A percentile compares a stretch with the other conserved stretches of the same genome.
These are phyloP conservation scores for Acarospora socialis DNA, from an alignment of 2,329 filamentous ascomycete genomes.

Conservation along the genomic window DNA sequence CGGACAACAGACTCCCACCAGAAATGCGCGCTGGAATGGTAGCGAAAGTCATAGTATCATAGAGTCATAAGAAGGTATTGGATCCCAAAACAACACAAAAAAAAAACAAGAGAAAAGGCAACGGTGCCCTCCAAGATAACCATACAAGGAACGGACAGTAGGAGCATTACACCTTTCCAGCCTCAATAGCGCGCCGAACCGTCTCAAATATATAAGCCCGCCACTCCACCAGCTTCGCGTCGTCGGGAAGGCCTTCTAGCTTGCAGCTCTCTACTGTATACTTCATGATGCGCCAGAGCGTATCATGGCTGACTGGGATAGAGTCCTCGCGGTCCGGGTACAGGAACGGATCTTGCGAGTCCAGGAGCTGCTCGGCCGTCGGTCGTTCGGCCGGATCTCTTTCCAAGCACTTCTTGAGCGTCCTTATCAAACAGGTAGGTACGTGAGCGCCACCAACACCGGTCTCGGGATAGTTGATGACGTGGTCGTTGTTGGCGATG, in stretches of 20 bases:
- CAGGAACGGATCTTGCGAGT: conserved; percentile 41
- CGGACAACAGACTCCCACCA: too few relatives aligned
- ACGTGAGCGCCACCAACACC: conserved; percentile 36
- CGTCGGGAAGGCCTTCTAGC: conserved; percentile 39
- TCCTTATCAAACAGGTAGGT: conserved; percentile 40
- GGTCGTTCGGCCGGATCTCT: conserved; percentile 43
- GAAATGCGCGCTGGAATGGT: too few relatives aligned
- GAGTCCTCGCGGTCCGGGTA: conserved; percentile 39
- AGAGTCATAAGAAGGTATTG: neutral
- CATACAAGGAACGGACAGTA: conserved; percentile 12
- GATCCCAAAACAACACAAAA: conserved; percentile 4
- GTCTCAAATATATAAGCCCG: conserved; percentile 34
- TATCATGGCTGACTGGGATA: conserved; percentile 41
- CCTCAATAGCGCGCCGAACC: conserved; percentile 31
- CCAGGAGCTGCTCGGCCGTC: conserved; percentile 42
- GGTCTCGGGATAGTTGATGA: conserved; percentile 32
- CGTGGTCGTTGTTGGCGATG: conserved; percentile 35
- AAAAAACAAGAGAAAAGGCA: conserved; percentile 10
- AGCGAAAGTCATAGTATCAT: too few relatives aligned
- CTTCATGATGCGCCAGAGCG: conserved; percentile 44
- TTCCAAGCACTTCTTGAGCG: conserved; percentile 43
- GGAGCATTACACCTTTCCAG: conserved; percentile 22
- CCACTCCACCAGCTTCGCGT: conserved; percentile 40
- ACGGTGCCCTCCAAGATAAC: conserved; percentile 1
- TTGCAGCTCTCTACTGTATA: conserved; percentile 44